phyloP scores from a whole-genome alignment of 1,284 basidiomycete species.

The Hypsizygus ulmarius region DNA sequence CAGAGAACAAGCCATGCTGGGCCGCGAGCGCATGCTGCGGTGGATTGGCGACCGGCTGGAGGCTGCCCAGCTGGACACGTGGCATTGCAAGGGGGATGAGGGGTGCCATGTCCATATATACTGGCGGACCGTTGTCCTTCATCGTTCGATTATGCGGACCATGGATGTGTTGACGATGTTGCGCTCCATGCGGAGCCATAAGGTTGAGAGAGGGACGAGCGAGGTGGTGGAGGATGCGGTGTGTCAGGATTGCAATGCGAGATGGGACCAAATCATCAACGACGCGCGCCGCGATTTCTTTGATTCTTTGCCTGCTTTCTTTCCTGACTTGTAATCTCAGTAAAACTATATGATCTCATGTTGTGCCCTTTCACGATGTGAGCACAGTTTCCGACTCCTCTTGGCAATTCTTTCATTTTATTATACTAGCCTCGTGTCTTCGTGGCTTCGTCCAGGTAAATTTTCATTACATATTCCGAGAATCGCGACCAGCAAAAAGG shows the following conservation, averaged over 20 bases:
- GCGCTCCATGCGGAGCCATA: slow-evolving; percentile 22
- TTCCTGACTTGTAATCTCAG: slow-evolving; percentile 19
- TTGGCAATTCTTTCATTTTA: too few species aligned
- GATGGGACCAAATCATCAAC: slow-evolving; percentile 22
- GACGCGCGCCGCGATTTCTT: slow-evolving; percentile 24
- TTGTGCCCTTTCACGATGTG: background rate
- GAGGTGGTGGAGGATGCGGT: slow-evolving; percentile 22
- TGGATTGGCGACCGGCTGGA: slow-evolving; percentile 22
- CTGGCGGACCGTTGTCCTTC: slow-evolving; percentile 24
- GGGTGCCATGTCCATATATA: slow-evolving; percentile 21
- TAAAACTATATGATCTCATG: too few species aligned
- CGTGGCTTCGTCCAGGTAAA: too few species aligned
- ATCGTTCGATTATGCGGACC: slow-evolving; percentile 22
- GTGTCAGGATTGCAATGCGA: slow-evolving; percentile 21
- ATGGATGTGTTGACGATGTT: slow-evolving; percentile 22
- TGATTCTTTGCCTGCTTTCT: slow-evolving; percentile 21
- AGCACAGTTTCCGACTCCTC: too few species aligned
- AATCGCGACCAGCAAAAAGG: too few species aligned
- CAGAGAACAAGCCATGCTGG: slow-evolving; percentile 20
- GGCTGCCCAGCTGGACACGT: slow-evolving; percentile 20
- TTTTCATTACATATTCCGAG: too few species aligned
- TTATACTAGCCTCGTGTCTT: too few species aligned
- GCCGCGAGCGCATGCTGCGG: slow-evolving; percentile 22
- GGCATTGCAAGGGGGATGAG: slow-evolving; percentile 20
- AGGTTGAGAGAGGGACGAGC: slow-evolving; percentile 22